These are phyloP conservation scores for Asclepias syriaca DNA, from an alignment of 257 asterid species.

Conservation along the genomic window DNA sequence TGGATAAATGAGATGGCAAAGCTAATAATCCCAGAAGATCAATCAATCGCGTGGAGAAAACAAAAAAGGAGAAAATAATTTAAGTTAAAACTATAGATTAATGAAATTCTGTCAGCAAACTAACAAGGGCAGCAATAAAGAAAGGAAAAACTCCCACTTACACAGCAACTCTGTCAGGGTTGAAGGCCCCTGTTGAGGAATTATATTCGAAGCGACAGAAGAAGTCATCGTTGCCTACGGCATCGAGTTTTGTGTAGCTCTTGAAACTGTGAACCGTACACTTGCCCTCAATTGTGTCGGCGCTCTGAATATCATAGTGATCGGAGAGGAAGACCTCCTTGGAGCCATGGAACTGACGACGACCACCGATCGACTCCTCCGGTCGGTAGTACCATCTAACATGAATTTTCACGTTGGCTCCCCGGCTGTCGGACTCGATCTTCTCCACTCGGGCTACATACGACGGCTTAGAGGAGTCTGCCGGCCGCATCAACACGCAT, in stretches of 20 bases:
- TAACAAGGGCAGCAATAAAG: slow-evolving; percentile 3
- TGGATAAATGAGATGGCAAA: background rate
- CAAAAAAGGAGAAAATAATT: background rate
- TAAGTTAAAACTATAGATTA: background rate
- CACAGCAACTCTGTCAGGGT: slow-evolving; percentile 96
- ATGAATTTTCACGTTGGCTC: slow-evolving; percentile 61
- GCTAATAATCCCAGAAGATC: background rate
- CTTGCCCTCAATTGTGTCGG: slow-evolving; percentile 81
- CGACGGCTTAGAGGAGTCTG: slow-evolving; percentile 76
- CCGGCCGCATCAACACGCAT: slow-evolving; percentile 81
- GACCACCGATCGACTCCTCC: slow-evolving; percentile 93
- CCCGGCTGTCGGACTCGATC: slow-evolving; percentile 85
- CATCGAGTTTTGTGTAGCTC: slow-evolving; percentile 79
- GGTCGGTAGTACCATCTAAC: slow-evolving; percentile 97
- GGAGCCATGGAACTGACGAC: slow-evolving; percentile 85
- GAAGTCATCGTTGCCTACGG: slow-evolving; percentile 88
- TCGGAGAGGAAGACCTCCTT: slow-evolving; percentile 91
- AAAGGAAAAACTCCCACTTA: slow-evolving; percentile 33
- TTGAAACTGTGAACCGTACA: slow-evolving; percentile 86
- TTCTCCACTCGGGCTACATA: slow-evolving; percentile 84
- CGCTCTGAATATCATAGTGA: slow-evolving; percentile 84
- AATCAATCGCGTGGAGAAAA: background rate
- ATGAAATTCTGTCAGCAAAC: background rate
- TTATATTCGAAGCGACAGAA: slow-evolving; percentile 93
- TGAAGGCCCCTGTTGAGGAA: slow-evolving; percentile 80